Conservation (phyloP, 352 stramenopile genomes). For the Peronosclerospora sorghi region DNA sequence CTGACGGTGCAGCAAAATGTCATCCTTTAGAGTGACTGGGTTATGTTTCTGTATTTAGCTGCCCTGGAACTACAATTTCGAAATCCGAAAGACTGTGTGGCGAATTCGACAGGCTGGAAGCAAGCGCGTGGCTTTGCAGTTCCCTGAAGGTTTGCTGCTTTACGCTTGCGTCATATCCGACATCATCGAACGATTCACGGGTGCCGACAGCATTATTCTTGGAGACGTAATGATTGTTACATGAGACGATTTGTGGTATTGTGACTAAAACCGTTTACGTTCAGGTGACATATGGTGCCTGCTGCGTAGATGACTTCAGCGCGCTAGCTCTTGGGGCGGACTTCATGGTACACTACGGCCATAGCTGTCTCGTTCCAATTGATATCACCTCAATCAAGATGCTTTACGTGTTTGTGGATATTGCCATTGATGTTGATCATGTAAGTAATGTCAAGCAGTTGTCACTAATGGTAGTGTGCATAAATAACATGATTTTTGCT, state of each 20-base stretch:
- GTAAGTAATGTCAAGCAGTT: constrained; percentile 18
- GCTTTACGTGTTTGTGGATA: constrained; percentile 99
- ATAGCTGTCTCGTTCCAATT: constrained; percentile 98
- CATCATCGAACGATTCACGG: constrained; percentile 94
- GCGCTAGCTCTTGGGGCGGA: constrained; percentile 91
- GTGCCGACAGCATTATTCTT: constrained; percentile 89
- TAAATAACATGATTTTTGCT: not conserved
- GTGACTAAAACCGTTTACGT: not conserved
- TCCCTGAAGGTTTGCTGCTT: constrained; percentile 97
- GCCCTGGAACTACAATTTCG: constrained; percentile 98
- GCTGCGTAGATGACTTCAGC: constrained; percentile 98
- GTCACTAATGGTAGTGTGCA: not conserved
- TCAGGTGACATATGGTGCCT: constrained; percentile 97
- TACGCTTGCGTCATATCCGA: constrained; percentile 97
- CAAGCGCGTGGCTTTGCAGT: constrained; percentile 94
- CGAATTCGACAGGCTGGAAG: constrained; percentile 85
- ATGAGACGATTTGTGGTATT: not conserved
- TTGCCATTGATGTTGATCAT: constrained; percentile 96
- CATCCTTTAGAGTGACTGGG: not conserved
- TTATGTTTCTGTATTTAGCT: constrained; percentile 37
- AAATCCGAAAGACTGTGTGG: constrained; percentile 97
- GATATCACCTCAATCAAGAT: constrained; percentile 92
- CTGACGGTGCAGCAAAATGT: not conserved
- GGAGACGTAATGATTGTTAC: constrained; percentile 84
- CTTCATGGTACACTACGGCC: constrained; percentile 99